A percentile compares a stretch with the other conserved stretches of the same genome.
Evolutionary conservation across 2,329 filamentous ascomycete genomes (phyloP).

Genomic region (Penicillium palitans): DNA sequence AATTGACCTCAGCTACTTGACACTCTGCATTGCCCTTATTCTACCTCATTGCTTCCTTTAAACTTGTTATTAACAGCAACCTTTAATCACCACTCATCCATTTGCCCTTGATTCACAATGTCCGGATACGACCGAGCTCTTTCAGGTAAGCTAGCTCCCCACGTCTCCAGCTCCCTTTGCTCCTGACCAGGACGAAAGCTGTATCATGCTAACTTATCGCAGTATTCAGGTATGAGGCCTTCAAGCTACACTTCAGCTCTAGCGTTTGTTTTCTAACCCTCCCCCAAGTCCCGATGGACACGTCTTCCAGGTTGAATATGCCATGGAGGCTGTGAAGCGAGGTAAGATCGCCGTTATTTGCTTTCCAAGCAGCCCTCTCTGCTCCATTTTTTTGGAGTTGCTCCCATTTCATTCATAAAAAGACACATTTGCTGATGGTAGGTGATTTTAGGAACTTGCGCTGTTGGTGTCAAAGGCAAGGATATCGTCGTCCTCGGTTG

Average conservation of each 20-base stretch:
- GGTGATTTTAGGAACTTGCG: conserved; percentile 74
- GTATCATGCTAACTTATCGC: conserved; percentile 44
- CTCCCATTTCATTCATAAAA: not conserved
- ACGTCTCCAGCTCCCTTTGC: conserved; percentile 33
- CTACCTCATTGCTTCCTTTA: conserved; percentile 6
- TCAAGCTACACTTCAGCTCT: conserved; percentile 16
- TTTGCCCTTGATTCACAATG: conserved; percentile 48
- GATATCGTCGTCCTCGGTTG: conserved; percentile 96
- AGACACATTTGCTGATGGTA: conserved; percentile 2
- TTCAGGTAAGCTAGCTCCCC: conserved; percentile 67
- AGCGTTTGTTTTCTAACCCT: conserved; percentile 47
- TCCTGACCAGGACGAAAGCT: conserved; percentile 24
- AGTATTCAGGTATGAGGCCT: conserved; percentile 74
- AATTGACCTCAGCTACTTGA: conserved; percentile 18
- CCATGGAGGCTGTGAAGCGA: conserved; percentile 97
- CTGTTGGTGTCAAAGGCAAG: conserved; percentile 92
- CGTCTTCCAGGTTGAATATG: conserved; percentile 99
- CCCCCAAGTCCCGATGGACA: conserved; percentile 86
- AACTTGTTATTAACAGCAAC: not conserved
- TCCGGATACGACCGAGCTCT: conserved; percentile 99
- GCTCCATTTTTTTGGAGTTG: not conserved
- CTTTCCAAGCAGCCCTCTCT: conserved; percentile 9
- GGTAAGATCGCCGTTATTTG: conserved; percentile 55
- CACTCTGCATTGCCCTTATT: conserved; percentile 11
- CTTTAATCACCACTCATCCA: conserved; percentile 2